Evolutionary conservation across 495 filamentous ascomycete species (phyloP), one percentile per base, ranked within the genome.

Genomic region (Xanthoparmelia taractica): DNA sequence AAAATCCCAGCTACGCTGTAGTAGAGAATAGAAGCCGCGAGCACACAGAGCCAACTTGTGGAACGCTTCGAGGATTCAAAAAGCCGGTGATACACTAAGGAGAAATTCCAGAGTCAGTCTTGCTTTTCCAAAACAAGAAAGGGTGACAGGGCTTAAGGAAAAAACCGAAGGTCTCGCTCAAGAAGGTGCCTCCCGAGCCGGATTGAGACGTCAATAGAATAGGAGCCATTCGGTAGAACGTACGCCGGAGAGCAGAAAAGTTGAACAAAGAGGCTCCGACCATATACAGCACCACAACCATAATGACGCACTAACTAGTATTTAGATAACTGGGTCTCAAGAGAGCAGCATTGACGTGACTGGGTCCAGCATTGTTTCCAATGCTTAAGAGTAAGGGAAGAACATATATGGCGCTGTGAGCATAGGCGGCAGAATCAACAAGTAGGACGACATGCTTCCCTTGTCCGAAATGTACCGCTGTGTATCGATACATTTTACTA

Each of bases 1-100:
- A 54, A 29, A 12, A 54, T 29, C 33, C 33, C 50, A 6, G 50
- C 50, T 31, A 54, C 2, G 20, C 50, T 54, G 50, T 33, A 54
- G 17, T 15, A 54, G 50, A 54, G 18, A 33, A 54, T 54, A 13
- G 33, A 33, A 12, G 29, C 29, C 8, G 27, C 50, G 17, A 54
- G 50, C 20, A 54, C 8, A 25, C 48, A 52, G 27, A 52, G 50
- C 27, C 27, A 33, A 33, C 33, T 8, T 33, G 50, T 54, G 29
- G 33, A 54, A 54, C 50, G 29, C 50, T 33, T 54, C 17, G 29
- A 33, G 17, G 50, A 18, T 34, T 29, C 50, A 17, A 54, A 54
- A 8, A 54, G 50, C 33, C 50, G 50, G 17, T 54, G 50, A 23
- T 54, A 54, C 29, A 54, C 50, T 54, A 20, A n/a, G 50, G 29